phyloP scores from a whole-genome alignment of 2,329 filamentous ascomycete species.

The Lasiodiplodia sp. region DNA sequence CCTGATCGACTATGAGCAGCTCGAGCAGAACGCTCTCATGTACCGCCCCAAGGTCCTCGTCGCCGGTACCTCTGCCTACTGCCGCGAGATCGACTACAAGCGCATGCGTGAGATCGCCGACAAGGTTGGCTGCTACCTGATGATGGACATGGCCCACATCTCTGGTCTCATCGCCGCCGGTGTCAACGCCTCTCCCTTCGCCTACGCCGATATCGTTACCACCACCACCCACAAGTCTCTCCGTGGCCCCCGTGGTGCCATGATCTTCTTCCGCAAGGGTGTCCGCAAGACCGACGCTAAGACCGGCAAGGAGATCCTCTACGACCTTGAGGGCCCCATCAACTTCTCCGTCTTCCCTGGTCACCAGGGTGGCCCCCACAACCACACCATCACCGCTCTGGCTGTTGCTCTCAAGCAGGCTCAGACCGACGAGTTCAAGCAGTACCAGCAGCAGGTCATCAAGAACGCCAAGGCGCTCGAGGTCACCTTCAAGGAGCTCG shows the following conservation, averaged over 20 bases:
- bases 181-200: constrained; percentile 89
- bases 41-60: constrained; percentile 97
- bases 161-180: constrained; percentile 92
- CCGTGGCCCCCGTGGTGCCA: constrained; percentile 90
- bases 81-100: constrained; percentile 92
- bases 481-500: constrained; percentile 67
- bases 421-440: constrained; percentile 85
- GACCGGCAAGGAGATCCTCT: constrained; percentile 83
- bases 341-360: constrained; percentile 97
- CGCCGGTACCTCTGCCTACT: constrained; percentile 94
- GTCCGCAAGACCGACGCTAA: constrained; percentile 83
- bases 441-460: constrained; percentile 90
- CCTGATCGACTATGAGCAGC: constrained; percentile 90
- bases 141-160: constrained; percentile 97
- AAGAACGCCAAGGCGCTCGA: constrained; percentile 91
- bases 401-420: constrained; percentile 95
- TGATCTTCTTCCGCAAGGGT: constrained; percentile 98
- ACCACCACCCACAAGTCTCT: constrained; percentile 98
- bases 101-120: constrained; percentile 90
- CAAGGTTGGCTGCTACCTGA: constrained; percentile 88
- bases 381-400: constrained; percentile 97
- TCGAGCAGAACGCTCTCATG: constrained; percentile 84
- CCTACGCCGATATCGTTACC: constrained; percentile 90
- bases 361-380: constrained; percentile 97
- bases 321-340: constrained; percentile 91